Evolutionary conservation across 1,139 yeast genomes (phyloP), one percentile per base, ranked within the genome.

Genomic region (Candida sp.): DNA sequence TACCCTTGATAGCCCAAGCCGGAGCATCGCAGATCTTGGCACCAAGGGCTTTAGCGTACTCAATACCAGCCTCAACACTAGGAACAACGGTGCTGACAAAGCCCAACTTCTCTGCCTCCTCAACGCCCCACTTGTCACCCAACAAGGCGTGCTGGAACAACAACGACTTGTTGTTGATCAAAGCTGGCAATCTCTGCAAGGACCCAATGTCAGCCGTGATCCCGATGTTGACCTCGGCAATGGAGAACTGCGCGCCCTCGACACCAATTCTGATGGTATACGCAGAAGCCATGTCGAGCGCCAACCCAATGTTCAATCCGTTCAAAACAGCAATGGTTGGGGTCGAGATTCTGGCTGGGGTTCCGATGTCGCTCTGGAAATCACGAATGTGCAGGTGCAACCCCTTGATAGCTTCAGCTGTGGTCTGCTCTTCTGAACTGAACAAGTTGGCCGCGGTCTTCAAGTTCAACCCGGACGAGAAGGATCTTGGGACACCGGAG

Each of bases 131-230:
- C 30, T 69, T 66, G 42, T 81, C 80, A 6, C 89, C 96, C 1
- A 92, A 85, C 58, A 84, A 77, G 2, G 88, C 84, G 51, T 83
- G 70, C 57, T 87, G 89, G 64, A 80, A 78, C 57, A 87, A 68
- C 72, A 83, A 76, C 8, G 91, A 85, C 34, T 74, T 69, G 65
- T 86, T 87, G 49, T 80, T 81, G 27, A 80, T 79, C 2, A 85
- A 51, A 27, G 66, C 63, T 5, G 91, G 88, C 53, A 88, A 63
- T 63, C 96, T 77, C 68, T 89, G 94, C 55, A 88, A 73, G 1
- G 90, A 78, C 8, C 96, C 96, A 58, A 89, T 87, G 64, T 89
- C 96, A 3, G 96, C 93, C 31, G 90, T 81, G 66, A 89, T 78
- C 4, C 96, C 96, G 51, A 89, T 77, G 55, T 83, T 83, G 55